These are phyloP conservation scores for Fragaria ananassa DNA, from an alignment of 306 rosid genomes.

Conservation along the genomic window DNA sequence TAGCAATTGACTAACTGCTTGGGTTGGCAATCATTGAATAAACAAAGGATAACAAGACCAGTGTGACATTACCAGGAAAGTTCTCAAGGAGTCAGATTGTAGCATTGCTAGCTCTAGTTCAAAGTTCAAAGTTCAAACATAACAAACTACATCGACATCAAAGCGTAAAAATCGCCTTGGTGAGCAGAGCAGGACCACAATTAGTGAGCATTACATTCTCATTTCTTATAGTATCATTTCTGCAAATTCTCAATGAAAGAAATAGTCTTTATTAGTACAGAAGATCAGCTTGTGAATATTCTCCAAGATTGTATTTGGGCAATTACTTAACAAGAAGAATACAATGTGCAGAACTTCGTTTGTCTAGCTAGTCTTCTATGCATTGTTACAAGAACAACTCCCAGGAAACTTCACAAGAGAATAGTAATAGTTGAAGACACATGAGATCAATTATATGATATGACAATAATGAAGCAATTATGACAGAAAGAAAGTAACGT, in stretches of 20 bases:
- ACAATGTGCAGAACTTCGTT: not conserved
- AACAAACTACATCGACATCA: not conserved
- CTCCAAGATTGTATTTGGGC: not conserved
- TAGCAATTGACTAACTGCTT: not conserved
- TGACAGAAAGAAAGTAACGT: not conserved
- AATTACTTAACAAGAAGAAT: not conserved
- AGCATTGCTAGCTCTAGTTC: not conserved
- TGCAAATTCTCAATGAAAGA: not conserved
- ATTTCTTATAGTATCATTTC: too few relatives aligned
- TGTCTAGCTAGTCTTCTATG: not conserved
- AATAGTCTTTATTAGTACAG: not conserved
- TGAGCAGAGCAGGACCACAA: not conserved
- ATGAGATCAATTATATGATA: too few relatives aligned
- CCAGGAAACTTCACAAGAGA: not conserved
- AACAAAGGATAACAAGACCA: not conserved
- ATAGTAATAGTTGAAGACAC: too few relatives aligned
- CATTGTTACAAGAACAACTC: not conserved
- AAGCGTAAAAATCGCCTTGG: not conserved
- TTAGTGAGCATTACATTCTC: not conserved
- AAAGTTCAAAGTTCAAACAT: not conserved
- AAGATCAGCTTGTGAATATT: not conserved
- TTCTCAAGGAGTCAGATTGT: not conserved
- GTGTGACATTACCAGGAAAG: not conserved
- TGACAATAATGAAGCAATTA: not conserved
- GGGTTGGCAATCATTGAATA: not conserved